phyloP scores from a whole-genome alignment of 2,329 filamentous ascomycete species.

The Leptographium lundbergii region DNA sequence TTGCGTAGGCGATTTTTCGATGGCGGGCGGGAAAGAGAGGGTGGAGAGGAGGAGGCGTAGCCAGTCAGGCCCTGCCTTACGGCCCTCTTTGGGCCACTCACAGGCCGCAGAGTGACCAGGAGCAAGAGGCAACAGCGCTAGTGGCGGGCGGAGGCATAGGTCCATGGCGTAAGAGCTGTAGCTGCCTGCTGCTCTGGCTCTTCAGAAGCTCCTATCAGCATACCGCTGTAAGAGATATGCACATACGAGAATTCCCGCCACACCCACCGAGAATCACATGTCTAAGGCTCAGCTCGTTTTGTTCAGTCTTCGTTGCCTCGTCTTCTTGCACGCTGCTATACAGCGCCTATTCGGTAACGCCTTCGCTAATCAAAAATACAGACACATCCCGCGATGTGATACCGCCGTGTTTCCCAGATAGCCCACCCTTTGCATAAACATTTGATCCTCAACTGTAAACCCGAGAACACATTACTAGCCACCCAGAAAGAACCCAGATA shows the following conservation, averaged over 20 bases:
- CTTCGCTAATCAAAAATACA: not conserved
- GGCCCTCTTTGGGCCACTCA: not conserved
- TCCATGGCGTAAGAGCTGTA: slow-evolving; percentile 1
- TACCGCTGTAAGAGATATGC: not conserved
- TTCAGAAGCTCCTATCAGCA: not conserved
- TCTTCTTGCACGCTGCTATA: not conserved
- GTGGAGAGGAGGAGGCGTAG: not conserved
- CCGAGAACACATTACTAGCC: not conserved
- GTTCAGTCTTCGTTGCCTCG: not conserved
- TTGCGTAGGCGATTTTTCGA: not conserved
- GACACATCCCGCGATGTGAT: not conserved
- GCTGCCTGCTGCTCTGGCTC: not conserved
- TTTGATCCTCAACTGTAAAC: not conserved
- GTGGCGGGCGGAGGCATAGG: not conserved
- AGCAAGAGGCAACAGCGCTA: not conserved
- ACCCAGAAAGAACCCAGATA: not conserved
- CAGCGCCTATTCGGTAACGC: not conserved
- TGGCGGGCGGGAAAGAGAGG: not conserved
- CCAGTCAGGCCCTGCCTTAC: not conserved
- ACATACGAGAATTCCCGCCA: not conserved
- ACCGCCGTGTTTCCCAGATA: not conserved
- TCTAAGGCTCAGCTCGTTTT: not conserved
- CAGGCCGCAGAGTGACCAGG: not conserved
- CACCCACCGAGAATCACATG: not conserved
- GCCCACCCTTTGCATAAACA: not conserved